These are phyloP conservation scores for Penicillium arizonense DNA, from an alignment of 495 filamentous ascomycete species.

Conservation along the genomic window DNA sequence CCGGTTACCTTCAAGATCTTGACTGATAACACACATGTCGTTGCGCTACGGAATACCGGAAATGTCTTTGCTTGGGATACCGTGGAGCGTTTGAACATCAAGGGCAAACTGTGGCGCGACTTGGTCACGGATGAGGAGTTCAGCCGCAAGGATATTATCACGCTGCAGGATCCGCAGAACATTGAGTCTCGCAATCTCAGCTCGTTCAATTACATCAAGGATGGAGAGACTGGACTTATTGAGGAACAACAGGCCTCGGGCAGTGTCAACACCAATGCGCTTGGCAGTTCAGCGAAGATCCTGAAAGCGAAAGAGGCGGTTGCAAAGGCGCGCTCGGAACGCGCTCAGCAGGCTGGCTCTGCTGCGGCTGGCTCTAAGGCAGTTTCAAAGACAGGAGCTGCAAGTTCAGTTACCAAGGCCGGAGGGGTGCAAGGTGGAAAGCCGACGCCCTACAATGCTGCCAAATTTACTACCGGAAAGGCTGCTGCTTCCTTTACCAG, in stretches of 20 bases:
- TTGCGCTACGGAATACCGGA: conserved; percentile 81
- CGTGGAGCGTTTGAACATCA: conserved; percentile 91
- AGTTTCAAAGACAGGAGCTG: conserved; percentile 37
- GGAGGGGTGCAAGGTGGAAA: conserved; percentile 31
- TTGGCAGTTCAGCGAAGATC: conserved; percentile 83
- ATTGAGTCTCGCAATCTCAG: conserved; percentile 78
- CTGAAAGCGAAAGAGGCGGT: conserved; percentile 90
- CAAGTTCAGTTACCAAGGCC: conserved; percentile 18
- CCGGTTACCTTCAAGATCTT: conserved; percentile 96
- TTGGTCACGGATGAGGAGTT: conserved; percentile 88
- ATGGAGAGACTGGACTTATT: conserved; percentile 68
- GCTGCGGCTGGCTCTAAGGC: conserved; percentile 28
- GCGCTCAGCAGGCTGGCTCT: conserved; percentile 36
- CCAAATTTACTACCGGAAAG: conserved; percentile 83
- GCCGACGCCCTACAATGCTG: conserved; percentile 74
- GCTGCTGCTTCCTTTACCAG: conserved; percentile 94
- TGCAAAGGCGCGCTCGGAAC: conserved; percentile 70
- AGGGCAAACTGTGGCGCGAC: conserved; percentile 95
- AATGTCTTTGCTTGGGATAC: conserved; percentile 98
- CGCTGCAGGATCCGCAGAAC: conserved; percentile 94
- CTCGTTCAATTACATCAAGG: conserved; percentile 85
- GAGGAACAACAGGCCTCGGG: conserved; percentile 58
- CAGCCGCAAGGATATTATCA: conserved; percentile 88
- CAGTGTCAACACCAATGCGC: conserved; percentile 70
- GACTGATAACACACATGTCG: conserved; percentile 96